These are phyloP conservation scores for Imleria badia DNA, from an alignment of 768 basidiomycete species.

Conservation along the genomic window DNA sequence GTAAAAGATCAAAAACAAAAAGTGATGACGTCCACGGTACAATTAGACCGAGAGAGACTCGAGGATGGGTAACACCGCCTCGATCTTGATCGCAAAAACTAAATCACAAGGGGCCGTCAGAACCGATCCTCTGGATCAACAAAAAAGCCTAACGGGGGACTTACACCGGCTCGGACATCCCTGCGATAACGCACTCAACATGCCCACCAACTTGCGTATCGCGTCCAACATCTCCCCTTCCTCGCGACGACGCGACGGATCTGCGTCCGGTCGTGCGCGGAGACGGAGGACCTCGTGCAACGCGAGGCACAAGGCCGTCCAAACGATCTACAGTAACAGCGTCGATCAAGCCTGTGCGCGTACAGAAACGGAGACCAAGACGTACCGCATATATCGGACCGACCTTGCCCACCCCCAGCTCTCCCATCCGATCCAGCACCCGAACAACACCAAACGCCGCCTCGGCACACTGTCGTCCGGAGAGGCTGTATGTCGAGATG, in stretches of 20 bases:
- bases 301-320: conserved; percentile 21
- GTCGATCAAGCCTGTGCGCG: background rate
- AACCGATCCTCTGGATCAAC: background rate
- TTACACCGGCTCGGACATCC: conserved; percentile 19
- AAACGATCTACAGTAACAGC: conserved; percentile 17
- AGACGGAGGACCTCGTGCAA: conserved; percentile 23
- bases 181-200: conserved; percentile 19
- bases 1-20: background rate
- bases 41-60: conserved; percentile 15
- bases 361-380: background rate
- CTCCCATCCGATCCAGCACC: conserved; percentile 13
- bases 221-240: conserved; percentile 14
- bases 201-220: conserved; percentile 15
- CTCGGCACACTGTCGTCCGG: conserved; percentile 16
- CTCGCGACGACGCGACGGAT: conserved; percentile 6
- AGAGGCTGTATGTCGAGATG: conserved; percentile 9
- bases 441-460: conserved; percentile 14
- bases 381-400: conserved; percentile 22
- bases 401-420: conserved; percentile 3
- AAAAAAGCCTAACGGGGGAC: background rate
- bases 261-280: conserved; percentile 7
- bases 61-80: conserved; percentile 25
- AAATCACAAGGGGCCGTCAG: background rate
- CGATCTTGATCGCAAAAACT: conserved; percentile 26
- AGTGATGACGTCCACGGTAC: background rate